A percentile compares a stretch with the other conserved stretches of the same genome.
These are phyloP conservation scores for Linnemannia hyalina DNA, from an alignment of 192 early-diverging fungal genomes.

Conservation along the genomic window DNA sequence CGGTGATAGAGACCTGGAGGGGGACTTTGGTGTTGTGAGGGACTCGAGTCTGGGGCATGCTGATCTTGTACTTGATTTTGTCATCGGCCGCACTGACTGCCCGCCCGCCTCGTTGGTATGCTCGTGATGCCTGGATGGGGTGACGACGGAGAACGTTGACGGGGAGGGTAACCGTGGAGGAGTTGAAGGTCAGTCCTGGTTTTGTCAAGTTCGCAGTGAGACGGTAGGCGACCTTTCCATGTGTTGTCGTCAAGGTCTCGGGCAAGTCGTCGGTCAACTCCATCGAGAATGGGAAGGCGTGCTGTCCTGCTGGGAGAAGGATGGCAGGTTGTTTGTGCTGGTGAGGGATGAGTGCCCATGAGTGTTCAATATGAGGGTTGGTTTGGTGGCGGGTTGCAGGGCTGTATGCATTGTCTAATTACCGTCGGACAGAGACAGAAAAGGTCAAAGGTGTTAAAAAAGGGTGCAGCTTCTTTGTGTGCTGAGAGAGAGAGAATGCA, in stretches of 20 bases:
- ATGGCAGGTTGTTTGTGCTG: slow-evolving; percentile 31
- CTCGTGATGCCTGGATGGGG: slow-evolving; percentile 23
- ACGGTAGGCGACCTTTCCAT: slow-evolving; percentile 46
- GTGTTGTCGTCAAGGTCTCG: slow-evolving; percentile 38
- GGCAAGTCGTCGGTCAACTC: slow-evolving; percentile 53
- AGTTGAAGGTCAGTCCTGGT: slow-evolving; percentile 38
- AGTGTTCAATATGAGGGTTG: slow-evolving; percentile 44
- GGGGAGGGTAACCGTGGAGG: slow-evolving; percentile 22
- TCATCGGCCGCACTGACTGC: slow-evolving; percentile 28
- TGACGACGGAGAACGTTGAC: slow-evolving; percentile 35
- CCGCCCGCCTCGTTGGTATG: slow-evolving; percentile 35
- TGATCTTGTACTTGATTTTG: slow-evolving; percentile 48
- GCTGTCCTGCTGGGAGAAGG: slow-evolving; percentile 31
- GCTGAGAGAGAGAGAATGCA: no score
- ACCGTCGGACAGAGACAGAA: neutral
- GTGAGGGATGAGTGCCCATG: slow-evolving; percentile 40
- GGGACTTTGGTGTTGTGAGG: slow-evolving; percentile 48
- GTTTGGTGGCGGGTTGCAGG: slow-evolving; percentile 43
- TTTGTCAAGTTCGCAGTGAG: slow-evolving; percentile 40
- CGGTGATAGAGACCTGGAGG: slow-evolving; percentile 48
- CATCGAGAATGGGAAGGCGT: slow-evolving; percentile 51
- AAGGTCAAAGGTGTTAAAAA: neutral
- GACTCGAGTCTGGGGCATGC: slow-evolving; percentile 42
- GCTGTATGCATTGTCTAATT: slow-evolving; percentile 46
- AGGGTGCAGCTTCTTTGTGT: neutral